Conservation (phyloP, 768 basidiomycete species). For the Boletus rubescentipes region DNA sequence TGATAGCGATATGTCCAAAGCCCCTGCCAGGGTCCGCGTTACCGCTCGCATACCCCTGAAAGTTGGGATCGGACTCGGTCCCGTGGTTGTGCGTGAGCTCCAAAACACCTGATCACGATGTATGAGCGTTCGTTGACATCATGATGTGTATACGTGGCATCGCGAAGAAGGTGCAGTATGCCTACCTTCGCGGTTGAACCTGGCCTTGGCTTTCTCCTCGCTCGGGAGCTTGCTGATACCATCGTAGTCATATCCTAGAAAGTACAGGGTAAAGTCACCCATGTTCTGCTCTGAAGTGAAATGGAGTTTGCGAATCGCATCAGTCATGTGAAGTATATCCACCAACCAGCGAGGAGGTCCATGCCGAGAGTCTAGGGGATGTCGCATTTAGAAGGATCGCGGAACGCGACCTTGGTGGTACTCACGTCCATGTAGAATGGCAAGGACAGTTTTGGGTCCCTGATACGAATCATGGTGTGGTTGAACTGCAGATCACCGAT, state of each 20-base stretch:
- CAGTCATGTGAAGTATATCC: not conserved
- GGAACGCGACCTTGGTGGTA: not conserved
- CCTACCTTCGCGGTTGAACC: conserved; percentile 66
- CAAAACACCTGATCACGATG: conserved; percentile 55
- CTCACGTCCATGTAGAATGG: conserved; percentile 75
- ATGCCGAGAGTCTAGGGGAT: conserved; percentile 60
- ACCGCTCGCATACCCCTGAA: conserved; percentile 82
- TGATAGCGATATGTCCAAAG: conserved; percentile 89
- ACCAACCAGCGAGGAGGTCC: conserved; percentile 62
- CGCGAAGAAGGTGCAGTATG: not conserved
- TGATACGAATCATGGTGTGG: conserved; percentile 87
- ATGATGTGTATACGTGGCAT: not conserved
- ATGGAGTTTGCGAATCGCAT: conserved; percentile 1
- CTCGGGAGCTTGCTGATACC: conserved; percentile 43
- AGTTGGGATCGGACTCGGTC: conserved; percentile 74
- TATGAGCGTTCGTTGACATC: not conserved
- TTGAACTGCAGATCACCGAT: conserved; percentile 53
- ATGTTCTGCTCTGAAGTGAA: conserved; percentile 47
- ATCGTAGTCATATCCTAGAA: conserved; percentile 76
- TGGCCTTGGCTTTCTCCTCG: conserved; percentile 51
- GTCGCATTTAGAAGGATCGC: not conserved
- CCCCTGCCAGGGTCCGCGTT: conserved; percentile 77
- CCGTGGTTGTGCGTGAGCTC: conserved; percentile 91
- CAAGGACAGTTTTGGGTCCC: conserved; percentile 80
- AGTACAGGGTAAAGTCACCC: conserved; percentile 75